Base-by-base conservation (phyloP, 164 flowering plant species). In the Piper longum region DNA sequence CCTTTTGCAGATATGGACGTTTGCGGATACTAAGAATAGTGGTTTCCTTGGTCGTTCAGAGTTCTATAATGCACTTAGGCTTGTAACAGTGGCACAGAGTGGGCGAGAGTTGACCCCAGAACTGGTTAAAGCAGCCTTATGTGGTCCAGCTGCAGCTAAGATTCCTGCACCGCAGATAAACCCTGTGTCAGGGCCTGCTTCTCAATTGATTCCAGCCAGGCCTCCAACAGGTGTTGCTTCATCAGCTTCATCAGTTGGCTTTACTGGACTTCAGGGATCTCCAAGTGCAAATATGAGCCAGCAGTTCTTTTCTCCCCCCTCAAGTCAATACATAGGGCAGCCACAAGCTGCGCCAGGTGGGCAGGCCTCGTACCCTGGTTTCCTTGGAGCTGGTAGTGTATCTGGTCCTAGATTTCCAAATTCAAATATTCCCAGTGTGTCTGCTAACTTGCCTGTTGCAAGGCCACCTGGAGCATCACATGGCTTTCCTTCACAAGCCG, bases 31-130 rank as follows among this genome's bases (percentile, higher is more conserved):
- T 1, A 74, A 65, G 45, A 76, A 77, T 43, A 77, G 73, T 55
- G 96, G 96, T 73, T 93, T 81, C 78, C 97, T 93, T 69, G 84
- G 88, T 59, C 85, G 95, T 36, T 60, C 80, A 57, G 96, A 93
- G 68, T 93, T 93, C 79, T 85, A 78, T 67, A 93, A 93, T 78
- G 90, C 95, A 73, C 88, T 93, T 59, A 93, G 78, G 74, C 91
- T 93, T 69, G 90, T 93, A 14, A 93, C 97, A 11, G 98, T 93
- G 61, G 97, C 95, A 40, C 98, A 93, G 73, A 89, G 91, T 74
- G 90, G 85, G 78, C 68, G 95, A 60, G 97, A 93, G 8, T 69
- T 93, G 66, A 88, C 98, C 13, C 89, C 87, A 26, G 98, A 93
- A 52, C 83, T 90, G 40, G 97, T 93, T 66, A 88, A 86, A 74